phyloP scores from a whole-genome alignment of 106 monocot species.

The Platanthera zijinensis region DNA sequence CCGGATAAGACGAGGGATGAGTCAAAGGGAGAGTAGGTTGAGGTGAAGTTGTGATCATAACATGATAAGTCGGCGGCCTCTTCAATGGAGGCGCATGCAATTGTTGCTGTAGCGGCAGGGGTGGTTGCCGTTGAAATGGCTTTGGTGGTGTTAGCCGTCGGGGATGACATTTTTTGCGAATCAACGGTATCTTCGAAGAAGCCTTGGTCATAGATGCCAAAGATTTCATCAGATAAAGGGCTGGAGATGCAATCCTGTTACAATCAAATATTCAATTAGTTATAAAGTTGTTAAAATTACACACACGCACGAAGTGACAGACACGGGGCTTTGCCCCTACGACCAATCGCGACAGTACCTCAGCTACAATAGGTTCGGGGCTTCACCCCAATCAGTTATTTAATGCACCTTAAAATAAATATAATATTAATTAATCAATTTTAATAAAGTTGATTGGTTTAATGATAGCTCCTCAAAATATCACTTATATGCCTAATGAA shows the following conservation, averaged over 20 bases:
- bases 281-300: not conserved
- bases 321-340: too few relatives aligned
- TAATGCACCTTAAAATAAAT: too few relatives aligned
- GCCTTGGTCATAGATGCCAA: constrained; percentile 47
- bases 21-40: constrained; percentile 33
- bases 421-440: too few relatives aligned
- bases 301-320: not conserved
- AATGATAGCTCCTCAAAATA: too few relatives aligned
- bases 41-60: constrained; percentile 26
- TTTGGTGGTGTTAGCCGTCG: not conserved
- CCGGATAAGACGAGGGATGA: constrained; percentile 31
- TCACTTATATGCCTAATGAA: too few relatives aligned
- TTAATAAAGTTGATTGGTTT: too few relatives aligned
- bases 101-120: not conserved
- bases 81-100: not conserved
- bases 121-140: too few relatives aligned
- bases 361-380: too few relatives aligned
- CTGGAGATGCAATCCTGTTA: constrained; percentile 53
- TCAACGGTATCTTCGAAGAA: constrained; percentile 2
- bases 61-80: constrained; percentile 9
- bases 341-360: too few relatives aligned
- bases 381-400: too few relatives aligned
- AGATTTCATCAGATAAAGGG: constrained; percentile 41
- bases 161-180: constrained; percentile 20
- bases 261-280: not conserved